phyloP scores from a whole-genome alignment of 805 yeast species.

The Yamadazyma phyllophila region DNA sequence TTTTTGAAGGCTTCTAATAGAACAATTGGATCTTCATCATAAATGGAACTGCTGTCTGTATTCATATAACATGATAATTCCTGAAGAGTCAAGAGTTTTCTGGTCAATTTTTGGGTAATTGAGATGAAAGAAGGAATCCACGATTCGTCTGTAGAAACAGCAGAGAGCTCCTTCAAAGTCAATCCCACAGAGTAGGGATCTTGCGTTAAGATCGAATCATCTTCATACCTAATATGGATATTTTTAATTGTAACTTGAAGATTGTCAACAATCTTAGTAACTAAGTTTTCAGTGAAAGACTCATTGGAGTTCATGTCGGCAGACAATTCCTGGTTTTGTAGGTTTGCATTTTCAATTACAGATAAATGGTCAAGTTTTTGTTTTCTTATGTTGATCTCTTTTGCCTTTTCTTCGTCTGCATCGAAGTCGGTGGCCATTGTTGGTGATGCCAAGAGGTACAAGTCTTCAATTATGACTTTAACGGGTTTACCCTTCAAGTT shows the following conservation, averaged over 20 bases:
- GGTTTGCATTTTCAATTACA: slow-evolving; percentile 51
- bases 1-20: slow-evolving; percentile 44
- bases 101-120: slow-evolving; percentile 60
- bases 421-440: slow-evolving; percentile 51
- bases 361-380: slow-evolving; percentile 68
- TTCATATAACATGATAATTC: slow-evolving; percentile 83
- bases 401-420: slow-evolving; percentile 55
- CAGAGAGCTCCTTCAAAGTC: slow-evolving; percentile 82
- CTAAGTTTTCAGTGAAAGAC: slow-evolving; percentile 79
- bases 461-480: slow-evolving; percentile 80
- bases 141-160: slow-evolving; percentile 78
- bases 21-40: slow-evolving; percentile 46
- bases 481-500: slow-evolving; percentile 92
- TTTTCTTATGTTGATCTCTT: slow-evolving; percentile 60
- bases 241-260: slow-evolving; percentile 86
- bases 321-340: slow-evolving; percentile 25
- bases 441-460: slow-evolving; percentile 79
- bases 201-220: slow-evolving; percentile 65
- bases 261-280: slow-evolving; percentile 90
- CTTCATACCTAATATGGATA: slow-evolving; percentile 92
- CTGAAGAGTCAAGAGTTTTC: slow-evolving; percentile 73
- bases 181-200: slow-evolving; percentile 80
- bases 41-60: slow-evolving; percentile 55
- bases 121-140: slow-evolving; percentile 89
- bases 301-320: slow-evolving; percentile 56